Evolutionary conservation across 768 basidiomycete species (phyloP).

Genomic region (Ramaria rubella): DNA sequence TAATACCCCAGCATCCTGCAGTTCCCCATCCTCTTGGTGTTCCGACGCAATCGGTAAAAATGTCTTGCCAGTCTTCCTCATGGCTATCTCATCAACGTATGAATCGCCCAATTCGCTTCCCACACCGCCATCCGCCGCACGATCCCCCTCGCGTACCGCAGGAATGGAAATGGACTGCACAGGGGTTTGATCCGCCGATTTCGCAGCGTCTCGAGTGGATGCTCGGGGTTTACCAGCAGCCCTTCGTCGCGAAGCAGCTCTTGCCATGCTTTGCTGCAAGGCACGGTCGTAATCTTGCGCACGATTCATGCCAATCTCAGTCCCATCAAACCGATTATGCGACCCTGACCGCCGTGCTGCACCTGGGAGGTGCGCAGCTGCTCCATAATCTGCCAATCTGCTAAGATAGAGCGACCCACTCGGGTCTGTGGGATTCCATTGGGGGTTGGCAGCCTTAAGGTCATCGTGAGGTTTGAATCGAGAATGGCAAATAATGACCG

Average conservation of each 20-base stretch:
- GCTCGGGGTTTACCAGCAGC: conserved; percentile 36
- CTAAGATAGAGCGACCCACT: conserved; percentile 86
- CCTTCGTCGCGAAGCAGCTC: not conserved
- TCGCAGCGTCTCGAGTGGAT: conserved; percentile 27
- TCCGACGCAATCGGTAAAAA: conserved; percentile 29
- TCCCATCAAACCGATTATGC: conserved; percentile 15
- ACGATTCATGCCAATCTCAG: conserved; percentile 31
- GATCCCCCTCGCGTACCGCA: conserved; percentile 42
- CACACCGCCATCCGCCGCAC: conserved; percentile 48
- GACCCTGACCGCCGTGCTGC: not conserved
- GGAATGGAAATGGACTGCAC: conserved; percentile 42
- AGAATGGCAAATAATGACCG: not conserved
- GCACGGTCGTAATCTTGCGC: conserved; percentile 74
- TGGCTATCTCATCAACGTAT: conserved; percentile 59
- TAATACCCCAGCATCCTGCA: conserved; percentile 79
- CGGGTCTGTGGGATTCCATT: conserved; percentile 91
- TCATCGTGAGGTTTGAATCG: not conserved
- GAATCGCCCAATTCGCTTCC: conserved; percentile 61
- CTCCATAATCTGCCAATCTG: conserved; percentile 65
- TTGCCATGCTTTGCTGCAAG: conserved; percentile 47
- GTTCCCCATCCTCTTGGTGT: conserved; percentile 43
- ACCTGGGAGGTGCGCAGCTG: not conserved
- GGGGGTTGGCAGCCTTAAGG: conserved; percentile 90
- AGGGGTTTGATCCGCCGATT: conserved; percentile 12
- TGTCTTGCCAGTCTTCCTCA: conserved; percentile 30